Conservation (phyloP, 306 rosid species). For the Rosa persica region DNA sequence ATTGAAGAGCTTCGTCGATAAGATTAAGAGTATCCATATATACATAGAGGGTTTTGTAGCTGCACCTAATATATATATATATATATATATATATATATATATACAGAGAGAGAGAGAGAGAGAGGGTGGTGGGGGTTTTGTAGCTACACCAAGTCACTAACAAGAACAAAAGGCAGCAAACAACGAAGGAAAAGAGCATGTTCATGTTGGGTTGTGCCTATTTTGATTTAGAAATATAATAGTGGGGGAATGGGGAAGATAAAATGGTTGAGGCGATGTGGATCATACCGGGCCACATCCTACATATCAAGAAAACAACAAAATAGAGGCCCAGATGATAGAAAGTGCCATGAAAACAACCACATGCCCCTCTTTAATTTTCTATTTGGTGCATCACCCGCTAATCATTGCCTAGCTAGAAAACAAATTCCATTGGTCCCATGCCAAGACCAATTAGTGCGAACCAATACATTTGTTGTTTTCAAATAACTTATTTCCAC, state of each 20-base stretch:
- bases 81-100: neutral
- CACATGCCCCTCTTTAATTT: slow-evolving; percentile 48
- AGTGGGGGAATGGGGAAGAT: neutral
- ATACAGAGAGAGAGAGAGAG: too few relatives aligned
- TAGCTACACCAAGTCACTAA: neutral
- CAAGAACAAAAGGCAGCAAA: neutral
- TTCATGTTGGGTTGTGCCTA: neutral
- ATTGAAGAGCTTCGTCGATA: neutral
- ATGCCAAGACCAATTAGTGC: slow-evolving; percentile 42
- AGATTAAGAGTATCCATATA: neutral
- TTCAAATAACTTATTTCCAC: slow-evolving; percentile 34
- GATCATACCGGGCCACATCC: slow-evolving; percentile 61
- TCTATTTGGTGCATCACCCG: slow-evolving; percentile 59
- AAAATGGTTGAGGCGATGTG: slow-evolving; percentile 42
- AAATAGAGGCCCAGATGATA: slow-evolving; percentile 36
- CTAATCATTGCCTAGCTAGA: slow-evolving; percentile 69
- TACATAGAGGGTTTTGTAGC: neutral
- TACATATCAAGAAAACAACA: slow-evolving; percentile 17
- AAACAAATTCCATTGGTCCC: slow-evolving; percentile 60
- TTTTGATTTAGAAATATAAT: neutral
- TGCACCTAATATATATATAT: neutral
- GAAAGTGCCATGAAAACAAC: slow-evolving; percentile 61
- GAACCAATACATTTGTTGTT: slow-evolving; percentile 36
- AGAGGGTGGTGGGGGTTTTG: neutral
- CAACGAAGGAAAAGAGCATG: neutral